Conservation (phyloP, 2,329 filamentous ascomycete genomes). For the Bertia moriformis region DNA sequence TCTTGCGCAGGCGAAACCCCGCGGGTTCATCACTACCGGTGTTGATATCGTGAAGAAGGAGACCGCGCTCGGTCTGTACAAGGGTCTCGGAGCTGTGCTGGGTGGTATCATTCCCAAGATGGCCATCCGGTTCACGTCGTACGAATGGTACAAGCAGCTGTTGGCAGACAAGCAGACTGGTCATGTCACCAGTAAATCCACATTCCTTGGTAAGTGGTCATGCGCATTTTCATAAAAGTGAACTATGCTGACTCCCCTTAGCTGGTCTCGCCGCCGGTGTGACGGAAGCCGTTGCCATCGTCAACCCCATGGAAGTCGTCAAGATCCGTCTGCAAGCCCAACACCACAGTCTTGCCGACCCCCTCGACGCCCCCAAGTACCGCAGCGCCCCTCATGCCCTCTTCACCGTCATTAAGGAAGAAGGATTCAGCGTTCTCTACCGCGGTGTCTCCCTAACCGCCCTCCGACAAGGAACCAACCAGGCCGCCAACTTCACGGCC, state of each 20-base stretch:
- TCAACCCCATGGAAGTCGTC: slow-evolving; percentile 97
- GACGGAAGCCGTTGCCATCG: slow-evolving; percentile 89
- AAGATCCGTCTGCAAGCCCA: slow-evolving; percentile 98
- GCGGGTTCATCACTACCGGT: slow-evolving; percentile 79
- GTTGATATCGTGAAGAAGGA: slow-evolving; percentile 76
- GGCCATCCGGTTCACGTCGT: slow-evolving; percentile 96
- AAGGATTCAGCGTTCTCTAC: slow-evolving; percentile 77
- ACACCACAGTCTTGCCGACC: slow-evolving; percentile 94
- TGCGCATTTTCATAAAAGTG: background rate
- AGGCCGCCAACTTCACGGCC: slow-evolving; percentile 96
- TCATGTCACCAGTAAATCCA: slow-evolving; percentile 53
- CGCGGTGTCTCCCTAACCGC: slow-evolving; percentile 88
- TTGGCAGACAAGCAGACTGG: slow-evolving; percentile 58
- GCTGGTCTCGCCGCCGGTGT: slow-evolving; percentile 85
- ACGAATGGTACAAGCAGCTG: slow-evolving; percentile 83
- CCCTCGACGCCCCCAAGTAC: slow-evolving; percentile 91
- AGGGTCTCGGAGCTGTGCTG: slow-evolving; percentile 89
- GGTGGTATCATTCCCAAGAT: slow-evolving; percentile 98
- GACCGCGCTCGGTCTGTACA: slow-evolving; percentile 87
- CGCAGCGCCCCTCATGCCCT: slow-evolving; percentile 73
- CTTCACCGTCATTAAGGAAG: slow-evolving; percentile 84
- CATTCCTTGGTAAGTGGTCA: slow-evolving; percentile 28
- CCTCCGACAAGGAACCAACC: slow-evolving; percentile 86
- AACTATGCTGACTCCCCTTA: slow-evolving; percentile 1
- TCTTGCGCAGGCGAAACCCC: slow-evolving; percentile 12